Percentiles rank a stretch among this genome's conserved stretches.
These are phyloP conservation scores for Geotrichum australiense DNA, from an alignment of 1,139 yeast genomes.

Conservation along the genomic window DNA sequence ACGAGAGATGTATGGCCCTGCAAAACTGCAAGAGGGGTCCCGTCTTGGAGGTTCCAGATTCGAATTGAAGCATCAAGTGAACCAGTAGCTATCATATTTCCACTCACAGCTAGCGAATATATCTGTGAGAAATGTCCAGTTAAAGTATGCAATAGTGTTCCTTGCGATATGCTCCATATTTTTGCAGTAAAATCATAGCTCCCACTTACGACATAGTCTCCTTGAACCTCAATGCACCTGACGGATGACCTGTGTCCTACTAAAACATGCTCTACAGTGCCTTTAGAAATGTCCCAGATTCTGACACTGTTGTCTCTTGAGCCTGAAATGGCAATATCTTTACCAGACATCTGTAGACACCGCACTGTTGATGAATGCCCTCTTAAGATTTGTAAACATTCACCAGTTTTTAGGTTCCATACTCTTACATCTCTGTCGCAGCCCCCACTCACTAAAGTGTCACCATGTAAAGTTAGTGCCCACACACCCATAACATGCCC, in stretches of 20 bases:
- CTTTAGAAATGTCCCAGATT: conserved; percentile 83
- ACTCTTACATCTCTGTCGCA: conserved; percentile 85
- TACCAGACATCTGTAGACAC: conserved; percentile 70
- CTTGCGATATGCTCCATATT: conserved; percentile 78
- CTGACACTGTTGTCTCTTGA: conserved; percentile 84
- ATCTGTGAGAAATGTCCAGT: conserved; percentile 87
- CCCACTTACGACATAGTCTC: conserved; percentile 46
- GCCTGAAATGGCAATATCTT: conserved; percentile 74
- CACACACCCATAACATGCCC: conserved; percentile 98
- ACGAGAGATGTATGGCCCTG: conserved; percentile 64
- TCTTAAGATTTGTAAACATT: conserved; percentile 69
- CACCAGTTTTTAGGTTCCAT: conserved; percentile 77
- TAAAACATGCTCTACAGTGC: conserved; percentile 65
- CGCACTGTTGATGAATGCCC: conserved; percentile 95
- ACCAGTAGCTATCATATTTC: conserved; percentile 69
- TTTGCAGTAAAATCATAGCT: conserved; percentile 89
- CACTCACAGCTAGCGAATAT: conserved; percentile 76
- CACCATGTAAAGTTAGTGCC: conserved; percentile 81
- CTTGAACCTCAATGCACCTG: conserved; percentile 63
- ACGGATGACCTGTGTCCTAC: conserved; percentile 70
- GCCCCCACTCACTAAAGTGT: conserved; percentile 79
- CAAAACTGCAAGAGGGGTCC: conserved; percentile 67
- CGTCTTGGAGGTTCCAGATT: conserved; percentile 81
- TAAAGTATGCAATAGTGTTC: conserved; percentile 67
- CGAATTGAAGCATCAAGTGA: conserved; percentile 89